Evolutionary conservation across 2,329 filamentous ascomycete species (phyloP).

Genomic region (Akanthomyces uredinophilus): DNA sequence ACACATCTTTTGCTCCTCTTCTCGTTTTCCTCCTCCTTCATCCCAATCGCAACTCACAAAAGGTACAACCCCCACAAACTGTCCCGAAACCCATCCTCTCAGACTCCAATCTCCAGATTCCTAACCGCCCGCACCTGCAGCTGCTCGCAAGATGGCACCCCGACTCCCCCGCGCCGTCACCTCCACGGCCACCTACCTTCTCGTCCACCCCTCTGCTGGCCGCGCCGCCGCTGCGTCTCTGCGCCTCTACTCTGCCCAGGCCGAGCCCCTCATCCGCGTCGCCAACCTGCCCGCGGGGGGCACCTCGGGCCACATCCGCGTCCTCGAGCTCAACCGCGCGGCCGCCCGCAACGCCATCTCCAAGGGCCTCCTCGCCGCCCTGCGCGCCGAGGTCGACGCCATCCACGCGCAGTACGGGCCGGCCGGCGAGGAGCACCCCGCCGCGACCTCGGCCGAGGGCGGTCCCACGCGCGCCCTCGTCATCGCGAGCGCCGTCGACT

Average conservation of each 20-base stretch:
- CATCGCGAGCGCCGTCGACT: conserved; percentile 77
- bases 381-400: conserved; percentile 67
- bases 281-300: conserved; percentile 74
- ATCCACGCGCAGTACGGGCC: conserved; percentile 60
- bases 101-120: background rate
- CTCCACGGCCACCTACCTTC: conserved; percentile 21
- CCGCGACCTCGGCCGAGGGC: conserved; percentile 38
- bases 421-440: conserved; percentile 48
- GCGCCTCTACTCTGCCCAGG: conserved; percentile 40
- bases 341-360: conserved; percentile 88
- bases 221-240: background rate
- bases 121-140: no score
- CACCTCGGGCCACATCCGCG: conserved; percentile 75
- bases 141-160: background rate
- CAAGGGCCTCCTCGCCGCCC: conserved; percentile 63
- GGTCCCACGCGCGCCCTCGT: conserved; percentile 74
- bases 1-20: background rate
- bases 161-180: conserved; percentile 11
- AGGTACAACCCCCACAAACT: background rate
- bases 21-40: background rate
- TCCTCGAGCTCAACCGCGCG: conserved; percentile 83
- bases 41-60: background rate
- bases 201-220: conserved; percentile 19
- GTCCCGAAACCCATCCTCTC: no score
- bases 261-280: conserved; percentile 58